Evolutionary conservation across 78 protist genomes (phyloP).

Genomic region (Dictyostelium brefeldianum): DNA sequence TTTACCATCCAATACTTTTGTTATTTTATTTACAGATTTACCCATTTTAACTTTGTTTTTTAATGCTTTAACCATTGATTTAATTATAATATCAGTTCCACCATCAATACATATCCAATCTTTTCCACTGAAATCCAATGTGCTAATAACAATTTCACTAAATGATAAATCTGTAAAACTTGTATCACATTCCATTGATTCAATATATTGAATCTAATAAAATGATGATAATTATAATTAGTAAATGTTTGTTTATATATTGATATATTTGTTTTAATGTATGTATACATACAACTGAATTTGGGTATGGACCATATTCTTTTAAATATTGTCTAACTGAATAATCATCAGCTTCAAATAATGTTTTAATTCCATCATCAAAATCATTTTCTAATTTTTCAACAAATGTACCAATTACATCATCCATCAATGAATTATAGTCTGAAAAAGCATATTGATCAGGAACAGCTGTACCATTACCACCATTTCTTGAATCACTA

Average conservation of each 20-base stretch:
- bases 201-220: neutral
- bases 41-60: neutral
- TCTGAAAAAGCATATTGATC: neutral
- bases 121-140: slow-evolving; percentile 17
- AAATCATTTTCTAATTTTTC: neutral
- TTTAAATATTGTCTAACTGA: slow-evolving; percentile 17
- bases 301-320: neutral
- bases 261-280: too few species aligned
- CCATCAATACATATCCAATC: slow-evolving; percentile 6
- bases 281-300: neutral
- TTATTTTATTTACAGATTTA: neutral
- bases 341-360: slow-evolving; percentile 1
- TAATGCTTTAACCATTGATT: neutral
- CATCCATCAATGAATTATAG: neutral
- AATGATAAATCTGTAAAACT: neutral
- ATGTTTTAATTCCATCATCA: slow-evolving; percentile 8
- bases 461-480: neutral
- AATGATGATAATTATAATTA: neutral
- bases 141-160: neutral
- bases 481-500: slow-evolving; percentile 7
- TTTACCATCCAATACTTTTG: neutral
- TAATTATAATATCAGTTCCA: slow-evolving; percentile 8
- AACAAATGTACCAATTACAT: neutral
- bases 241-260: too few species aligned
- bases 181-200: neutral